Conservation (phyloP, 192 early-diverging fungal species). For the Rhizoclosmatium globosum region DNA sequence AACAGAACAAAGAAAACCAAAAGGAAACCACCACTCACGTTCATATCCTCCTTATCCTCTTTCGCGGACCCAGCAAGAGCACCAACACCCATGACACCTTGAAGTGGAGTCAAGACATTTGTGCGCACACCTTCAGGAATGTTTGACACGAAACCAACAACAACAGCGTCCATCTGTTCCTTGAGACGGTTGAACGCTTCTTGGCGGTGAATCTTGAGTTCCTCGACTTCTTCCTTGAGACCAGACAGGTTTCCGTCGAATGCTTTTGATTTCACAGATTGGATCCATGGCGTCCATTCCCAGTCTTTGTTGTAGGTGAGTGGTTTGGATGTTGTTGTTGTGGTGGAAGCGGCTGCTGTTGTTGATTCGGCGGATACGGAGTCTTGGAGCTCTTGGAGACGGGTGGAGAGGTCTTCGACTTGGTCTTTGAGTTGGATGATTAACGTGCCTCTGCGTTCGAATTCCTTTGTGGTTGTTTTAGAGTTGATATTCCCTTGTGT, state of each 20-base stretch:
- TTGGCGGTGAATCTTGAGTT: conserved; percentile 34
- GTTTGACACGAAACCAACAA: conserved; percentile 16
- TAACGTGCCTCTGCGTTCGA: conserved; percentile 9
- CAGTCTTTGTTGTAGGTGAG: conserved; percentile 27
- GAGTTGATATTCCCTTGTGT: too few relatives aligned
- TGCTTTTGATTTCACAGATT: conserved; percentile 35
- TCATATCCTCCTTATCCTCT: neutral
- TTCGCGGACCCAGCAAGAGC: neutral
- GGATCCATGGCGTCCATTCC: conserved; percentile 53
- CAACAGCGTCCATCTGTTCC: conserved; percentile 30
- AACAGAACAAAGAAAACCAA: neutral
- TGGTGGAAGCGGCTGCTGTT: neutral
- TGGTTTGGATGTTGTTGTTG: neutral
- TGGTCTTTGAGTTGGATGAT: conserved; percentile 46
- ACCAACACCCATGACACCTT: conserved; percentile 12
- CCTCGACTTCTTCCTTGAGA: conserved; percentile 45
- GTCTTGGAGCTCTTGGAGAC: neutral
- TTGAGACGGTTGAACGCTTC: conserved; percentile 38
- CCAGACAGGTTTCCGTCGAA: conserved; percentile 54
- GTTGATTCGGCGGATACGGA: neutral
- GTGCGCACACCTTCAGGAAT: conserved; percentile 15
- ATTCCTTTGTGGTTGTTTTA: neutral
- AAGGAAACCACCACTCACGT: conserved; percentile 3
- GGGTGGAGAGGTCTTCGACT: conserved; percentile 45
- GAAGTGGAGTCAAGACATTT: neutral